These are phyloP conservation scores for Aspergillus sp. DNA, from an alignment of 2,329 filamentous ascomycete species.

Conservation along the genomic window DNA sequence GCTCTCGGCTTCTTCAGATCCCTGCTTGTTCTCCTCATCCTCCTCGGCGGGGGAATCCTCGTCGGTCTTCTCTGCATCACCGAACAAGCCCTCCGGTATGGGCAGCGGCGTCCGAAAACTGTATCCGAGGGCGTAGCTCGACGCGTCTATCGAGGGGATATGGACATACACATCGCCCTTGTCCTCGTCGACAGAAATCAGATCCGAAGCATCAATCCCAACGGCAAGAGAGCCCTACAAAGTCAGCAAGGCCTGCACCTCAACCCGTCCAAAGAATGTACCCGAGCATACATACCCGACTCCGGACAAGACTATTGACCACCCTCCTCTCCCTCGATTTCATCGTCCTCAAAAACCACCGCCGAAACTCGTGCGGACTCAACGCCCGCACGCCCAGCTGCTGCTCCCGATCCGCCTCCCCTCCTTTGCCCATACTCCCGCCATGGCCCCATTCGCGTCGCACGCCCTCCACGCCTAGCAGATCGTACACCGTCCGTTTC, in stretches of 20 bases:
- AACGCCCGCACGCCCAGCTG: slow-evolving; percentile 30
- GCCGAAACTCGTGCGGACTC: slow-evolving; percentile 30
- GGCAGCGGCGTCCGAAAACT: slow-evolving; percentile 27
- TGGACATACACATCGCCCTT: slow-evolving; percentile 20
- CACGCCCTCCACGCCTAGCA: slow-evolving; percentile 34
- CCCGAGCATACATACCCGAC: slow-evolving; percentile 25
- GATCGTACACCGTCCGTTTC: slow-evolving; percentile 36
- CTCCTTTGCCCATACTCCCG: slow-evolving; percentile 24
- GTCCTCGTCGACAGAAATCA: slow-evolving; percentile 21
- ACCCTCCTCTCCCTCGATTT: slow-evolving; percentile 28
- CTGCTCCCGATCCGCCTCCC: slow-evolving; percentile 19
- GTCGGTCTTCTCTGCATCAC: slow-evolving; percentile 11
- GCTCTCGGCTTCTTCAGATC: slow-evolving; percentile 6
- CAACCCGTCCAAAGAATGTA: neutral
- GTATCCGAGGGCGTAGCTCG: slow-evolving; percentile 22
- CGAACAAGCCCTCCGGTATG: slow-evolving; percentile 13
- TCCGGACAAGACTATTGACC: slow-evolving; percentile 28
- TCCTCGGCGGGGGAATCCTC: slow-evolving; percentile 10
- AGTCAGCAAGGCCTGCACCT: slow-evolving; percentile 5
- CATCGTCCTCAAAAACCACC: slow-evolving; percentile 34
- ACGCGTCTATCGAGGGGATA: slow-evolving; percentile 17
- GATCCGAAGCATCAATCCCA: slow-evolving; percentile 26
- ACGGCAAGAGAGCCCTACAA: slow-evolving; percentile 24
- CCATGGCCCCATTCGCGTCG: slow-evolving; percentile 25
- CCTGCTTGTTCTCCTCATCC: slow-evolving; percentile 6